phyloP scores from a whole-genome alignment of 2,329 filamentous ascomycete genomes.

The Ophiobolus disseminans region DNA sequence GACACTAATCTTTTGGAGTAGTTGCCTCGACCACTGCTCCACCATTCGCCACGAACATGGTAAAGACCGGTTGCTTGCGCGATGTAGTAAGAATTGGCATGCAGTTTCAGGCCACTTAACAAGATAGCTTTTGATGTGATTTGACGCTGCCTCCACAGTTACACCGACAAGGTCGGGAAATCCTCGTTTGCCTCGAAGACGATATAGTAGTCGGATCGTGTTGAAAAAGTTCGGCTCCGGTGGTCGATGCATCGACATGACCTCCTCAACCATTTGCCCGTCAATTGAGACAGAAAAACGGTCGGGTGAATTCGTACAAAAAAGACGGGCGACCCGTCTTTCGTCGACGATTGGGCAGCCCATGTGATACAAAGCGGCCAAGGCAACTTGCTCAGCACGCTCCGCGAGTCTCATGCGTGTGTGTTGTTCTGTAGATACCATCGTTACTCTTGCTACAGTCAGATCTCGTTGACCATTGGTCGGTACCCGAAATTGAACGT shows the following conservation, averaged over 20 bases:
- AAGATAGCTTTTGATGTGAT: neutral
- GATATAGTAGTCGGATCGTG: neutral
- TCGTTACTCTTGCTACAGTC: too few species aligned
- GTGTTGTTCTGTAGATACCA: too few species aligned
- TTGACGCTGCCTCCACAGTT: neutral
- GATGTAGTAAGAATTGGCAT: neutral
- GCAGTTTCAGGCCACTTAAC: neutral
- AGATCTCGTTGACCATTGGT: too few species aligned
- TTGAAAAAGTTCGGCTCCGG: neutral
- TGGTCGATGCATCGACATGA: neutral
- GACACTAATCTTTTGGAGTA: neutral
- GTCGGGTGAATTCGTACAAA: neutral
- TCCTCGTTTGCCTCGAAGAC: neutral
- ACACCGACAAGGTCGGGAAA: neutral
- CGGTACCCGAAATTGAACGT: too few species aligned
- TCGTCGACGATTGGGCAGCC: neutral
- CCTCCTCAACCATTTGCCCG: neutral
- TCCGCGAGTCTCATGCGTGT: too few species aligned
- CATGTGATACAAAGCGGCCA: neutral
- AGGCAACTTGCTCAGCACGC: neutral
- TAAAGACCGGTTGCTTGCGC: neutral
- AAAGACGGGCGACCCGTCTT: neutral
- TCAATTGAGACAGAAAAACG: neutral
- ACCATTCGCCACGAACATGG: neutral
- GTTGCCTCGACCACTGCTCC: neutral